Evolutionary conservation across 306 rosid genomes (phyloP), one percentile per base, ranked within the genome.

Genomic region (Cicer chorassanicum): DNA sequence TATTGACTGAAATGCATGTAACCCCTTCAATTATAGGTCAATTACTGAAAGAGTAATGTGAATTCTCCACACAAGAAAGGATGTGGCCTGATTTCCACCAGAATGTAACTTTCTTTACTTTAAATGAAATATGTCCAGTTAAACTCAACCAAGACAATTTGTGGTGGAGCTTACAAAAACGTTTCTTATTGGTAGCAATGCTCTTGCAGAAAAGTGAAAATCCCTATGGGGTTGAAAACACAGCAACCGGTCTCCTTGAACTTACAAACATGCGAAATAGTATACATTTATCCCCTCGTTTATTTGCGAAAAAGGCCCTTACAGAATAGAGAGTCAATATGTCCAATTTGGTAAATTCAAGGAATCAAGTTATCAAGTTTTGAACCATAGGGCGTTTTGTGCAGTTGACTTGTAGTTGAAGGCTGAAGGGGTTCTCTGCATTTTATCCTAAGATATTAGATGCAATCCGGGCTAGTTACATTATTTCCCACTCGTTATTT

Each of bases 21-120:
- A 46, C 50, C 34, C 59, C 44, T 63, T 60, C 53, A 63, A 51
- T n/a, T 74, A 50, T 74, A 16, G 64, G 72, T 49, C 40, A 49
- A 39, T 50, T 63, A 36, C 46, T 21, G 46, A 73, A 59, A 43
- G 77, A 57, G 5, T 24, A 34, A 49, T 69, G 65, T 9, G 3
- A 16, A 29, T 57, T 73, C 45, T 24, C 48, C 62, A n/a, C 42
- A 39, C 46, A 44, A 8, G 55, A 40, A n/a, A 19, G 44, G 11
- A 8, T n/a, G 8, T 42, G 44, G 34, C 56, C 44, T 29, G 57
- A 29, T 44, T 59, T 57, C 29, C 7, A 9, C 36, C 55, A 14
- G 7, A 59, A 29, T 21, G 6, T 13, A 11, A 42, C 5, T 12
- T 9, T 18, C 34, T 71, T 15, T 54, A 39, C 65, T 54, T 39